Base-by-base conservation (phyloP, 2,329 filamentous ascomycete genomes). In the Colletotrichum costaricense region DNA sequence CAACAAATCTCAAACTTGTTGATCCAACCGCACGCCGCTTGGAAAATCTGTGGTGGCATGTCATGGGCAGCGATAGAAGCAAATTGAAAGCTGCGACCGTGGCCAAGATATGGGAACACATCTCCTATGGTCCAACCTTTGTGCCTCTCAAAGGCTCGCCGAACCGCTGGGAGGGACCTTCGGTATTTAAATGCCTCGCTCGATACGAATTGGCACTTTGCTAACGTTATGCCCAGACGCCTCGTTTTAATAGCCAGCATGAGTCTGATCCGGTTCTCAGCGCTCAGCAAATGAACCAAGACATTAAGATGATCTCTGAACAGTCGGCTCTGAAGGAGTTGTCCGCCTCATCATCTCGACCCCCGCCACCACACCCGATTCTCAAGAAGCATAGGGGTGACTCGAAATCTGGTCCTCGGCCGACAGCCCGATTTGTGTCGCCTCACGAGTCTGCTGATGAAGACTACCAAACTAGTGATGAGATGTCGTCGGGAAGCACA, bases 21-120 rank as follows among this genome's bases (percentile, higher is more conserved):
- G 90, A 92, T 76, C 90, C 90, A n/a, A 92, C 89, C 3, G 89
- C 90, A 33, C 88, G 87, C 72, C 88, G 90, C 22, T 81, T 92
- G 24, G 90, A 92, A 78, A 90, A 91, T 77, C 91, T 91, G 76
- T 92, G 90, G 90, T 92, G 89, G 87, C 90, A 91, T 77, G 88
- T 92, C 67, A 89, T 89, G 86, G 89, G 90, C 42, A 92, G 90
- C 76, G 83, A 90, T 75, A 84, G 87, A 33, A 85, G 87, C 42
- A 79, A 85, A 66, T 82, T 91, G 60, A 87, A 88, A 59, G 90
- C 88, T 52, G 83, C 82, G 42, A 84, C 85, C 14, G 82, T 92
- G 58, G 89, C 90, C 69, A 85, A 81, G 73, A 81, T 91, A 5
- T 92, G 89, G 76, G 83, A 88, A 77, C 83, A 90, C 38, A 90